phyloP scores from a whole-genome alignment of 2,329 filamentous ascomycete genomes.

The Waltergamsia citrina region DNA sequence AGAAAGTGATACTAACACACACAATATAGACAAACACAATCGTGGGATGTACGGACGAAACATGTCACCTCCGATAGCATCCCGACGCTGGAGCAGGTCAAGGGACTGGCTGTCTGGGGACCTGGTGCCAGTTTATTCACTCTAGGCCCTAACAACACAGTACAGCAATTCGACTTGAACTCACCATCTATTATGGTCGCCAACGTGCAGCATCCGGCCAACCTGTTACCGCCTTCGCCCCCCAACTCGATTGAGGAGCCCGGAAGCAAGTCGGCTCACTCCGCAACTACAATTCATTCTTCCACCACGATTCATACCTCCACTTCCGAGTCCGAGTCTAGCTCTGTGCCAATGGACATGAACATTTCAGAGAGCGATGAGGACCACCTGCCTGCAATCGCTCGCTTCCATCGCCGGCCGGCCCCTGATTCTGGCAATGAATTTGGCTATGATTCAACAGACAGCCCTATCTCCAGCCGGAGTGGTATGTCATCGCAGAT shows the following conservation, averaged over 20 bases:
- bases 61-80: conserved; percentile 85
- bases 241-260: conserved; percentile 73
- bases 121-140: conserved; percentile 90
- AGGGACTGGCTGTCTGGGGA: conserved; percentile 79
- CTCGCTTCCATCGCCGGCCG: conserved; percentile 64
- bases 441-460: conserved; percentile 46
- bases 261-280: conserved; percentile 38
- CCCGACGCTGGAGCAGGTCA: conserved; percentile 72
- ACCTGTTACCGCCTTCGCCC: conserved; percentile 69
- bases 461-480: conserved; percentile 56
- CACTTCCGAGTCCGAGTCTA: conserved; percentile 45
- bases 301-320: too few relatives aligned
- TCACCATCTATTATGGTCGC: conserved; percentile 71
- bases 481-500: conserved; percentile 52
- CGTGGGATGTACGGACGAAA: conserved; percentile 98
- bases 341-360: conserved; percentile 45
- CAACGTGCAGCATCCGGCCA: conserved; percentile 78
- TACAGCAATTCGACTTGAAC: conserved; percentile 93
- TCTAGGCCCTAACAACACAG: conserved; percentile 74
- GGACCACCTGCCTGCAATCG: conserved; percentile 65
- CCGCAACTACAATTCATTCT: conserved; percentile 34
- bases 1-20: conserved; percentile 19
- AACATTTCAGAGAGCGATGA: conserved; percentile 66
- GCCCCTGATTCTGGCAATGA: conserved; percentile 51
- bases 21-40: conserved; percentile 65